Base-by-base conservation (phyloP, 495 filamentous ascomycete species). In the Aspergillus nanangensis region DNA sequence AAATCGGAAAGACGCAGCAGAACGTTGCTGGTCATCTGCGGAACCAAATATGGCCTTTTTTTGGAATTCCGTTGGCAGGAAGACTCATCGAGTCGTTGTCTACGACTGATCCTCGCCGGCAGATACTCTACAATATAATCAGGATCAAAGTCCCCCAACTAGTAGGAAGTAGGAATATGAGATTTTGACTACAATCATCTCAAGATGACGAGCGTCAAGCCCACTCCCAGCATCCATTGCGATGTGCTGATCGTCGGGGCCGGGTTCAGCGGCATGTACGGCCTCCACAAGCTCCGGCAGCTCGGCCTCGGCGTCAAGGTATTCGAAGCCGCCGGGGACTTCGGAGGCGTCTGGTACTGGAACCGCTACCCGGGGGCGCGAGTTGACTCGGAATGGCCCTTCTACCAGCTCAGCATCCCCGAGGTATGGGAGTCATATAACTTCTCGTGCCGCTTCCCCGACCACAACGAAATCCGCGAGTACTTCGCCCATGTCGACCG, bases 401-500 rank as follows among this genome's bases (percentile, higher is more conserved):
- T 65, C 7, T 83, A 83, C 52, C 62, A 78, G 57, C 73, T 71
- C 43, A 71, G 66, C 7, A 63, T 63, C 17, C 66, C 70, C 7
- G 70, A 78, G 41, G 61, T 76, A 4, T 80, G 65, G 58, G 65
- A 76, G 34, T 66, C 67, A 9, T 81, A 67, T 69, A 72, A 60
- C 24, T 84, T 74, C 73, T 55, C 60, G 1, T 60, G 58, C 24
- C 68, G 69, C 32, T 84, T 76, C 51, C 78, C 80, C 0, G 60
- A 57, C 34, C 69, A 69, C 38, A 35, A 58, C 2, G 76, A 83
- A 43, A 52, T 84, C 2, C 60, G 66, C 7, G 48, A 38, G 3
- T 84, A 84, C 59, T 82, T 84, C 48, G 61, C 69, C 13, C 75
- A 80, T 45, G 69, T 77, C 14, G 77, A 77, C 22, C 64, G 69